phyloP scores from a whole-genome alignment of 106 monocot species.

The Dioscorea zingiberensis region DNA sequence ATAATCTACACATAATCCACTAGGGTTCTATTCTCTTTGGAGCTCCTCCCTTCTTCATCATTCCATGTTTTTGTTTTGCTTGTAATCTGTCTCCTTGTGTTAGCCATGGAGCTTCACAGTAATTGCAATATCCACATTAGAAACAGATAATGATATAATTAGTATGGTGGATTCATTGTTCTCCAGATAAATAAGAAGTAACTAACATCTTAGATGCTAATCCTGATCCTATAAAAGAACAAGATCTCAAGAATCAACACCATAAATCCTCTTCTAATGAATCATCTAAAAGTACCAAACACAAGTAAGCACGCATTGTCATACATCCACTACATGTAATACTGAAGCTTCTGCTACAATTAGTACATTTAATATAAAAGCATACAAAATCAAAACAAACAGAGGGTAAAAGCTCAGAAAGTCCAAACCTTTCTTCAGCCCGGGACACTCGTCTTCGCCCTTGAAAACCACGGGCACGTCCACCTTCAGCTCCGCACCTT shows the following conservation, averaged over 20 bases:
- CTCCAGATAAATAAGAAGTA: too few species aligned
- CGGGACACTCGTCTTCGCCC: conserved; percentile 68
- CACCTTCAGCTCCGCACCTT: conserved; percentile 52
- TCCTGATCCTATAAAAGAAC: background rate
- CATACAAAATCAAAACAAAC: conserved; percentile 1
- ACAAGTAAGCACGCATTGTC: background rate
- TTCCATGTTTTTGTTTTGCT: too few species aligned
- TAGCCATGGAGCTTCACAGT: too few species aligned
- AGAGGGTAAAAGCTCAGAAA: background rate
- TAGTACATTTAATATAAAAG: too few species aligned
- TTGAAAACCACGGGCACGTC: conserved; percentile 65
- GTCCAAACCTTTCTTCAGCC: conserved; percentile 65
- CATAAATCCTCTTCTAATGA: background rate
- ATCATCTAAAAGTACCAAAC: background rate
- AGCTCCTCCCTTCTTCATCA: too few species aligned
- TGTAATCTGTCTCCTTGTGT: too few species aligned
- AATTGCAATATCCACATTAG: too few species aligned
- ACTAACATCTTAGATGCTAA: background rate
- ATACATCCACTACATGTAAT: background rate
- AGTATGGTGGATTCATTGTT: too few species aligned
- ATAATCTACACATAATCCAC: too few species aligned
- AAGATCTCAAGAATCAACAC: background rate
- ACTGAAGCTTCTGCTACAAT: too few species aligned
- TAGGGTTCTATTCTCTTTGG: too few species aligned
- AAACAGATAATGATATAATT: too few species aligned